Conservation (phyloP, 768 basidiomycete genomes). For the Boletus speciosus region DNA sequence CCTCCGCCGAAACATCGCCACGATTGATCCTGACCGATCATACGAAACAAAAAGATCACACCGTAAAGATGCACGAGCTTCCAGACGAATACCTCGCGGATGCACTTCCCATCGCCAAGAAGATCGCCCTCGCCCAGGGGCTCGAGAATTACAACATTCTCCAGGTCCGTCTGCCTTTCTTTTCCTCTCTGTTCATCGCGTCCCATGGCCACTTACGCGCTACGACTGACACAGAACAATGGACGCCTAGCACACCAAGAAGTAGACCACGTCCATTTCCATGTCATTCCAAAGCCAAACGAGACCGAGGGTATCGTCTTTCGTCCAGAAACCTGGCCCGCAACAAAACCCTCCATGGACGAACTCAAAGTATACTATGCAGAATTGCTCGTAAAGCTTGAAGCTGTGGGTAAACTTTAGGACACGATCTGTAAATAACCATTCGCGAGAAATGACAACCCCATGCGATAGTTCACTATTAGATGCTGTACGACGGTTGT, state of each 20-base stretch:
- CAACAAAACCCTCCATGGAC: conserved; percentile 15
- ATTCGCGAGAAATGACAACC: not conserved
- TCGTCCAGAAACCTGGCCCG: conserved; percentile 50
- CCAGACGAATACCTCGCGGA: conserved; percentile 84
- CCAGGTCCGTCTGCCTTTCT: conserved; percentile 38
- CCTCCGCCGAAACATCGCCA: too few relatives aligned
- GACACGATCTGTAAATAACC: not conserved
- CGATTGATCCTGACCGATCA: not conserved
- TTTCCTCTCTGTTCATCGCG: not conserved
- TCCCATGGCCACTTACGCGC: not conserved
- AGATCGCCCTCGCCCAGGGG: conserved; percentile 75
- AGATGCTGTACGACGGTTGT: too few relatives aligned
- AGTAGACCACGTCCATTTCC: conserved; percentile 89
- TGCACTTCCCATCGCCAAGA: conserved; percentile 78
- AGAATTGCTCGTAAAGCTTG: conserved; percentile 18
- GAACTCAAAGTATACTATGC: conserved; percentile 23
- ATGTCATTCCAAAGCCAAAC: conserved; percentile 89
- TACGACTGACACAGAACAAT: conserved; percentile 50
- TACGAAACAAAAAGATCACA: conserved; percentile 59
- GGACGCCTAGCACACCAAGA: conserved; percentile 61
- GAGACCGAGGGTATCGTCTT: conserved; percentile 69
- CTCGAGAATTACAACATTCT: conserved; percentile 84
- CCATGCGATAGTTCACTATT: not conserved
- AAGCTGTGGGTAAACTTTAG: conserved; percentile 16
- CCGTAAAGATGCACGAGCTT: conserved; percentile 79